Evolutionary conservation across 495 filamentous ascomycete genomes (phyloP).

Genomic region (Hypoxylon trugodes): DNA sequence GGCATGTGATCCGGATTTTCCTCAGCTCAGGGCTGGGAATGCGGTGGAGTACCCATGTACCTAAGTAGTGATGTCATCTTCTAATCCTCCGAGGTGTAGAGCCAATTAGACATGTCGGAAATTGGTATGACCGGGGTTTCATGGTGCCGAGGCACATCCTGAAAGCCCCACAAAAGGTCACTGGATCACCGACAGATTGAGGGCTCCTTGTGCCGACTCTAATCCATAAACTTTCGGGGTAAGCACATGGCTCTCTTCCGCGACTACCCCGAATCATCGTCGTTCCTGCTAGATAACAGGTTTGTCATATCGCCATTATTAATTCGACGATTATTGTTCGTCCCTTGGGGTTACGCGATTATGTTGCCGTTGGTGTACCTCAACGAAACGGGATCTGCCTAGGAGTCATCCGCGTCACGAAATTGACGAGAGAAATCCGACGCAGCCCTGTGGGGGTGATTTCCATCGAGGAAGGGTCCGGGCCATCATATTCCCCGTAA

Average conservation of each 20-base stretch:
- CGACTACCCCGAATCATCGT: neutral
- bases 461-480: too few species aligned
- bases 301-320: too few species aligned
- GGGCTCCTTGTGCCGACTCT: conserved; percentile 1
- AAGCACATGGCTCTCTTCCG: conserved; percentile 4
- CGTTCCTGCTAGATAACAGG: too few species aligned
- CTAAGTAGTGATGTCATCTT: conserved; percentile 30
- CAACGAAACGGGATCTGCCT: too few species aligned
- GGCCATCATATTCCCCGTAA: too few species aligned
- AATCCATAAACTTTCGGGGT: conserved; percentile 1
- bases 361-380: too few species aligned
- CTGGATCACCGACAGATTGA: conserved; percentile 1
- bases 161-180: conserved; percentile 4
- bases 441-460: too few species aligned
- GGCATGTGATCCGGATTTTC: conserved; percentile 27
- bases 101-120: conserved; percentile 18
- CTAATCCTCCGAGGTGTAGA: neutral
- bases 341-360: too few species aligned
- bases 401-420: too few species aligned
- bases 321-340: too few species aligned
- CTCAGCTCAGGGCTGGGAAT: conserved; percentile 25
- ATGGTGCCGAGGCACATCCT: conserved; percentile 24
- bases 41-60: conserved; percentile 8
- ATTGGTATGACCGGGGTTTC: conserved; percentile 11
- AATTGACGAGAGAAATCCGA: too few species aligned